Conservation (phyloP, 2,329 filamentous ascomycete genomes). For the Triangularia setosa region DNA sequence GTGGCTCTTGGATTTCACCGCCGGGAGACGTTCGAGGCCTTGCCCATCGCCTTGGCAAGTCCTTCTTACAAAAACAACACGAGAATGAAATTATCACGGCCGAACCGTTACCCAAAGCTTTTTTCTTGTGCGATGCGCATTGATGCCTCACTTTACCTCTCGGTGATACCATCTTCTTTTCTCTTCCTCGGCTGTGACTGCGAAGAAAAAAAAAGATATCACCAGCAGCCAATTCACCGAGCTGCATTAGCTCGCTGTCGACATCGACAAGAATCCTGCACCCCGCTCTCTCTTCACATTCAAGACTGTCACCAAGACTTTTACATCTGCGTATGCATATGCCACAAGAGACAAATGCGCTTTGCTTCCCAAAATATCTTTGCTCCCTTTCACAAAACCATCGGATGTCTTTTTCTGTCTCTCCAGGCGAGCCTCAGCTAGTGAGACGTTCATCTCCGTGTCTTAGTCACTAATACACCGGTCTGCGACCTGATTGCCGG, state of each 20-base stretch:
- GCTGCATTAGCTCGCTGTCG: background rate
- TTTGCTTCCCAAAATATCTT: background rate
- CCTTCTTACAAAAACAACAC: background rate
- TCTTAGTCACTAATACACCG: slow-evolving; percentile 1
- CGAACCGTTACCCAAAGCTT: too few relatives aligned
- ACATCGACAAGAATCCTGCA: background rate
- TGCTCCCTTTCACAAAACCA: background rate
- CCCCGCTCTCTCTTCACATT: background rate
- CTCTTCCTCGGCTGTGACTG: too few relatives aligned
- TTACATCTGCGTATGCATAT: background rate
- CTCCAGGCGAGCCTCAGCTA: background rate
- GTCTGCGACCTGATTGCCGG: slow-evolving; percentile 1
- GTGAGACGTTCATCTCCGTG: slow-evolving; percentile 6
- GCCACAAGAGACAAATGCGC: background rate
- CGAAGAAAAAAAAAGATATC: too few relatives aligned
- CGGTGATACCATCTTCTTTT: background rate
- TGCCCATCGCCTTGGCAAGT: background rate
- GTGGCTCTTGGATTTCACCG: background rate
- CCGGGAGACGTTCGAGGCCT: background rate
- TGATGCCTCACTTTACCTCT: background rate
- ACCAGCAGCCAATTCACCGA: background rate
- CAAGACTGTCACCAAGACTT: background rate
- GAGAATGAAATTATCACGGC: background rate
- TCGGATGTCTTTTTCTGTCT: slow-evolving; percentile 21
- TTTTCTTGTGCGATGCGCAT: background rate